These are phyloP conservation scores for Plenodomus tracheiphilus DNA, from an alignment of 2,329 filamentous ascomycete species.

Conservation along the genomic window DNA sequence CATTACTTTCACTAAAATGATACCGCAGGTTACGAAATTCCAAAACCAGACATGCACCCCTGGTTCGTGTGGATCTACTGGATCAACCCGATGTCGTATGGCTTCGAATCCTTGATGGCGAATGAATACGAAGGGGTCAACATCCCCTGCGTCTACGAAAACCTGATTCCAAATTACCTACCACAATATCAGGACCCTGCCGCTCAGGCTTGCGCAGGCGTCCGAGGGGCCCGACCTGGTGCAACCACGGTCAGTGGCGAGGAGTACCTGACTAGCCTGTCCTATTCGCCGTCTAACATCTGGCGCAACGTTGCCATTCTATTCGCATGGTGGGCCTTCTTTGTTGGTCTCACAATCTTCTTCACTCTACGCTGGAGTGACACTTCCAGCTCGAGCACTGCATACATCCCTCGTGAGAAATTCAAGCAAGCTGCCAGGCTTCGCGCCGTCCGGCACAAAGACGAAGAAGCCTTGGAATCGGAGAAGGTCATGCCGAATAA, in stretches of 20 bases:
- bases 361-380: slow-evolving; percentile 62
- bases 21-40: slow-evolving; percentile 63
- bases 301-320: slow-evolving; percentile 51
- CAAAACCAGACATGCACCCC: slow-evolving; percentile 54
- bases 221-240: slow-evolving; percentile 59
- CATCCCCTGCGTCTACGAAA: slow-evolving; percentile 56
- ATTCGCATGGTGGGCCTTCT: slow-evolving; percentile 47
- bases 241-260: slow-evolving; percentile 58
- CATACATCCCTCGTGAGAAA: slow-evolving; percentile 60
- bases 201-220: slow-evolving; percentile 60
- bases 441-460: slow-evolving; percentile 41
- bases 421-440: too few relatives aligned
- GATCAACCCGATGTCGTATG: slow-evolving; percentile 75
- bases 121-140: slow-evolving; percentile 61
- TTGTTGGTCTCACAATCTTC: slow-evolving; percentile 60
- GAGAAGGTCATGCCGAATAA: slow-evolving; percentile 16
- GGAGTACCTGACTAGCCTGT: slow-evolving; percentile 60
- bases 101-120: slow-evolving; percentile 75
- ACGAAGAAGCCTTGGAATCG: slow-evolving; percentile 54
- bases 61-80: slow-evolving; percentile 65
- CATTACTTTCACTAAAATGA: too few relatives aligned
- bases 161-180: slow-evolving; percentile 56
- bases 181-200: slow-evolving; percentile 48
- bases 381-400: slow-evolving; percentile 54
- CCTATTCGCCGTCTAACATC: slow-evolving; percentile 33